Evolutionary conservation across 208 protist species (phyloP).

Genomic region (Acanthamoeba lenticulata): DNA sequence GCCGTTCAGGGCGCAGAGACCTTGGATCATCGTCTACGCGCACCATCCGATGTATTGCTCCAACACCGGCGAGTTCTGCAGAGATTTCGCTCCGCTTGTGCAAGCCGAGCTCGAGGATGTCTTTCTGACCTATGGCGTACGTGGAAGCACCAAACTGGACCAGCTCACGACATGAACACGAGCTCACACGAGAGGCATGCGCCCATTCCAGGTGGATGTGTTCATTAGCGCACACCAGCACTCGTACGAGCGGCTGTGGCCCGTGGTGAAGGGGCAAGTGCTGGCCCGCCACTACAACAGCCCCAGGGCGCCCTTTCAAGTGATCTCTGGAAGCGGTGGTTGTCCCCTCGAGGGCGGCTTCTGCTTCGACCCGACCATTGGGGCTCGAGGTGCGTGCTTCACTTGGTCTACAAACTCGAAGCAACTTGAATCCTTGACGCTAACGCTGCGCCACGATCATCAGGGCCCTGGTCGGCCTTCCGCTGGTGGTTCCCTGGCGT

Average conservation of each 20-base stretch:
- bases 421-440: neutral
- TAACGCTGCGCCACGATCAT: no score
- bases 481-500: neutral
- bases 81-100: neutral
- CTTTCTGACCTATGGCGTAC: neutral
- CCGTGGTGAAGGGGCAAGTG: neutral
- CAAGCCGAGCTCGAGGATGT: neutral
- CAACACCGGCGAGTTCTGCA: neutral
- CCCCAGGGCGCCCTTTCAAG: neutral
- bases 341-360: neutral
- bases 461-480: neutral
- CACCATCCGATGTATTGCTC: neutral
- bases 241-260: neutral
- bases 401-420: neutral
- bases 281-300: neutral
- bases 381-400: neutral
- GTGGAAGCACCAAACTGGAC: neutral
- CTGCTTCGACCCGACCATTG: neutral
- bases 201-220: neutral
- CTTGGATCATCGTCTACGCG: constrained; percentile 1
- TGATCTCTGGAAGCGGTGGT: neutral
- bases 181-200: neutral
- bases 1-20: neutral
- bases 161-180: no score
- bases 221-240: neutral